Evolutionary conservation across 192 early-diverging fungal species (phyloP), one percentile per base, ranked within the genome.

Genomic region (Geosiphon pyriformis): DNA sequence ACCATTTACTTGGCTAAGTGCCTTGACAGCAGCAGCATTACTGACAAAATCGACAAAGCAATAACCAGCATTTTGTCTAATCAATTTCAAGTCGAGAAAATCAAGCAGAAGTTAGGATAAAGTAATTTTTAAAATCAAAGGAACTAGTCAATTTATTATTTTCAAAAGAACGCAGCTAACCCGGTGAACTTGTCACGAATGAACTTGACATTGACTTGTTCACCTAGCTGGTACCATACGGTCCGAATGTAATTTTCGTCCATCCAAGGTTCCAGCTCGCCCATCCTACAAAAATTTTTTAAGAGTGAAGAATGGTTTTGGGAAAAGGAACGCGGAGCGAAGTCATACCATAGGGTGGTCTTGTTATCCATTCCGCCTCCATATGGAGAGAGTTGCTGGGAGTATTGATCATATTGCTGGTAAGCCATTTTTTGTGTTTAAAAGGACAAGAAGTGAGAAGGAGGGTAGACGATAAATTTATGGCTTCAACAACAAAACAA

Each of bases 241-340:
- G 86, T 81, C 17, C 89, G 80, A 59, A 98, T 87, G 76, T 85
- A 94, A 56, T 85, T 89, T 69, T 98, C 94, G 70, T 95, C 94
- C 96, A 97, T 97, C 94, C 96, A 97, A 4, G 90, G 83, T 68
- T 98, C 96, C 22, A 98, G 84, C 68, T 96, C 94, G 50, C 93
- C 93, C 92, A 94, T 94, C 92, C 92, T 85, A 76, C n/a, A 62
- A 12, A 18, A 62, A 25, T 17, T 11, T 50, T 18, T 3, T 25
- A 62, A 30, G 17, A 51, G 17, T 37, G 7, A 34, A 46, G 25
- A 65, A 2, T 47, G 37, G 20, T 29, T n/a, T 1, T 18, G 12
- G 34, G 25, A 49, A 60, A 20, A 18, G 20, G 60, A 1, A 62
- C 23, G 12, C 1, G 4, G n/a, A 30, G 23, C 31, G 23, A 63